phyloP scores from a whole-genome alignment of 108 stramenopile species.

The Chaetoceros muelleri region DNA sequence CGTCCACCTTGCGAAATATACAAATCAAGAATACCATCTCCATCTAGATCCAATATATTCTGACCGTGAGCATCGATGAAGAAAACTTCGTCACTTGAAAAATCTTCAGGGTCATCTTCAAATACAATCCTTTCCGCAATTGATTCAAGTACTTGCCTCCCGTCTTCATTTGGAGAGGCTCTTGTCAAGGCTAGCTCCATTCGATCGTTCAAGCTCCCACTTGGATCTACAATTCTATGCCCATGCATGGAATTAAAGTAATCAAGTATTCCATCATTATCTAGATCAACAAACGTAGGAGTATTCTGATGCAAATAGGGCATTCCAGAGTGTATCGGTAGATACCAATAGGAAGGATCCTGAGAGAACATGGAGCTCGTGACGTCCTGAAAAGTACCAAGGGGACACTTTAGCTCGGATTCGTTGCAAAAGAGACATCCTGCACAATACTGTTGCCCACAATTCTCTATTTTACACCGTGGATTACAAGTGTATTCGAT shows the following conservation, averaged over 20 bases:
- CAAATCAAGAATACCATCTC: not conserved
- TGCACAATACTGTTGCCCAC: not conserved
- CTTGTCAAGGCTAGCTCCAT: not conserved
- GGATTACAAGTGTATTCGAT: not conserved
- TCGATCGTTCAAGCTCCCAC: not conserved
- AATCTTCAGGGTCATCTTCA: not conserved
- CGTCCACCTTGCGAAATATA: not conserved
- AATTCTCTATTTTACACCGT: not conserved
- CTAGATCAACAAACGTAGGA: constrained; percentile 15
- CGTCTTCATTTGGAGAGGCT: not conserved
- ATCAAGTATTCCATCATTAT: constrained; percentile 26
- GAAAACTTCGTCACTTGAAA: not conserved
- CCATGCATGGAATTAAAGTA: constrained; percentile 9
- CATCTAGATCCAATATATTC: not conserved
- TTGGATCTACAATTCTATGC: not conserved
- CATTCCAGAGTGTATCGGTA: not conserved
- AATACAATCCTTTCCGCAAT: not conserved
- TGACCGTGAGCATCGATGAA: not conserved
- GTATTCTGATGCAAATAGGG: constrained; percentile 14
- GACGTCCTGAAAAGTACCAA: not conserved
- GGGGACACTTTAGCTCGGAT: not conserved
- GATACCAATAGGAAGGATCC: not conserved
- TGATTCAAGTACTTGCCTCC: not conserved
- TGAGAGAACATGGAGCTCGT: not conserved
- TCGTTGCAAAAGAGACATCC: not conserved